Percentiles rank a stretch among this genome's conserved stretches.
Evolutionary conservation across 75 land plant genomes (phyloP).

Genomic region (Gnetum montanum): DNA sequence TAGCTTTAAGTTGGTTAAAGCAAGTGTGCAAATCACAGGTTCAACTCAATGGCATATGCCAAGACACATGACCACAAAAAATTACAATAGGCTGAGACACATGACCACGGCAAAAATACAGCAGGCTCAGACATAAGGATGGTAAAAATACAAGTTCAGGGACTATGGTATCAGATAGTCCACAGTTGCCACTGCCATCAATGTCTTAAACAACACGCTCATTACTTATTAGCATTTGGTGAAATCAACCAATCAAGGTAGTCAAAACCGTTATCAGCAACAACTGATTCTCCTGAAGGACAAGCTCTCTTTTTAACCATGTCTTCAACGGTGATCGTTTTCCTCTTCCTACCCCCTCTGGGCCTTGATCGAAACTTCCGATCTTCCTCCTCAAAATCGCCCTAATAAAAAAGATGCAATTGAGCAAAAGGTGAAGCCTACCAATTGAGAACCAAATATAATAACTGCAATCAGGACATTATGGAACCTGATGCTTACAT

Average conservation of each 20-base stretch:
- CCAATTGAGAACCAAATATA: background rate
- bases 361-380: constrained; percentile 16
- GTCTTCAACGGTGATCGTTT: constrained; percentile 20
- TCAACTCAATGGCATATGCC: no score
- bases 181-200: no score
- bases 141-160: no score
- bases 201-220: no score
- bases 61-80: no score
- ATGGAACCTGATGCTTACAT: constrained; percentile 21
- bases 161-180: no score
- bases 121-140: no score
- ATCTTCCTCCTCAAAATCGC: constrained; percentile 42
- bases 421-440: background rate
- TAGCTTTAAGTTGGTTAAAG: no score
- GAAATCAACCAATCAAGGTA: constrained; percentile 18
- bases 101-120: no score
- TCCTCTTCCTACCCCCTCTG: constrained; percentile 51
- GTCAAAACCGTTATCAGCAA: constrained; percentile 3
- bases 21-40: no score
- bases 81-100: no score
- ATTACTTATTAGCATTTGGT: background rate
- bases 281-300: constrained; percentile 4
- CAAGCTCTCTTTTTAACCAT: constrained; percentile 31
- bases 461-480: background rate
- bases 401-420: constrained; percentile 13